phyloP scores from a whole-genome alignment of 148 eudicot genomes.

The Fagopyrum tataricum region DNA sequence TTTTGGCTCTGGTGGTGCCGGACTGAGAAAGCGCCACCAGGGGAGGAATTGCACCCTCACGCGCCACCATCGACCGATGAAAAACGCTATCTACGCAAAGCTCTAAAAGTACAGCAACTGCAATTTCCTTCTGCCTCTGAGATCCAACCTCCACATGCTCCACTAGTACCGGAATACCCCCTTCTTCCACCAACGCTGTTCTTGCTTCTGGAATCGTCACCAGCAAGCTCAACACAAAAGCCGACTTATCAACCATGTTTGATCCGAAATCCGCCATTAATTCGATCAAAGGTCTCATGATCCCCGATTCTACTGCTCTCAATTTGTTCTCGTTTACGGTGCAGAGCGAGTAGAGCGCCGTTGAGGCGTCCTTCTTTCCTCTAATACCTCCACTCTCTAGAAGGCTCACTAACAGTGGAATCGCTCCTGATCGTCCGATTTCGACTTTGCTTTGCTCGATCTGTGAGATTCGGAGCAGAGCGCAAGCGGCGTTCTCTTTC shows the following conservation, averaged over 20 bases:
- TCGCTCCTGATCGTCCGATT: conserved; percentile 80
- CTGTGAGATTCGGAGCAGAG: conserved; percentile 67
- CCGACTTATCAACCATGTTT: conserved; percentile 90
- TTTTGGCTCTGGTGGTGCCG: conserved; percentile 74
- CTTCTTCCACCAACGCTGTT: conserved; percentile 71
- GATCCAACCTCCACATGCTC: conserved; percentile 76
- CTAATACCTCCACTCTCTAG: conserved; percentile 55
- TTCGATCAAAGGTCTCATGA: conserved; percentile 71
- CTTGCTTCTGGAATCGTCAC: conserved; percentile 47
- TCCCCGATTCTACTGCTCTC: conserved; percentile 60
- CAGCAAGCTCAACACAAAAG: conserved; percentile 55
- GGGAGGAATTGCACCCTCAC: conserved; percentile 92
- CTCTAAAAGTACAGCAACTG: conserved; percentile 53
- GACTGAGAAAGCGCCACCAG: conserved; percentile 76
- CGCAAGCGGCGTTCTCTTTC: conserved; percentile 79
- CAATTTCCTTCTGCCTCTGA: conserved; percentile 77
- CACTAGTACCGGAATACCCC: conserved; percentile 88
- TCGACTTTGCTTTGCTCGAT: conserved; percentile 46
- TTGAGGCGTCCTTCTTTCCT: conserved; percentile 79
- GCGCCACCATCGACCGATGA: conserved; percentile 78
- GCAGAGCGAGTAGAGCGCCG: conserved; percentile 65
- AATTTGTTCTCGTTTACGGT: conserved; percentile 63
- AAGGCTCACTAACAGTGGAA: conserved; percentile 52
- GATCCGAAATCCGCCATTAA: conserved; percentile 84
- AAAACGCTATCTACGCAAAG: conserved; percentile 59